Evolutionary conservation across 805 yeast species (phyloP).

Genomic region (Debaryomyces hansenii): DNA sequence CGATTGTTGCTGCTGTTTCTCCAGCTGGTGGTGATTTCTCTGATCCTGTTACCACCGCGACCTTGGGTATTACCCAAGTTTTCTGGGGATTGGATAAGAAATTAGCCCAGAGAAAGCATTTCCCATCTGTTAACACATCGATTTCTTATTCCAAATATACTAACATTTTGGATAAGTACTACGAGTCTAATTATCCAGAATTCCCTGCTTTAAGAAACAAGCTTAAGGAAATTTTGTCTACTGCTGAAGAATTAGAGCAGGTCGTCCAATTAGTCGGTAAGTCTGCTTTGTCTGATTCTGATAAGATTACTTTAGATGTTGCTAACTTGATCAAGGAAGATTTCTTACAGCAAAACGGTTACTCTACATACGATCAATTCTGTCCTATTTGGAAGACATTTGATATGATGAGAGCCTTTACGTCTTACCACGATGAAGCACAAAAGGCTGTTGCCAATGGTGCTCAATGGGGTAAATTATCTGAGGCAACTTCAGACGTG

Average conservation of each 20-base stretch:
- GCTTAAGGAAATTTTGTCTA: conserved; percentile 90
- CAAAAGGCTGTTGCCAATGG: conserved; percentile 95
- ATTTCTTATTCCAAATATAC: conserved; percentile 97
- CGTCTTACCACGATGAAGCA: conserved; percentile 92
- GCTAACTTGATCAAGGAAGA: conserved; percentile 92
- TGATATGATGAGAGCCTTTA: conserved; percentile 96
- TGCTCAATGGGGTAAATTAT: conserved; percentile 88
- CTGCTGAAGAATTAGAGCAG: conserved; percentile 98
- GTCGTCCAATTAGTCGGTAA: conserved; percentile 99
- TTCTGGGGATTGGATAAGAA: conserved; percentile 99
- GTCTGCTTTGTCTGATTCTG: conserved; percentile 94
- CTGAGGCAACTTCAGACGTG: conserved; percentile 87
- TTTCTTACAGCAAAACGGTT: conserved; percentile 98
- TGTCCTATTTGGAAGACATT: conserved; percentile 99
- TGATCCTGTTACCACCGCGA: conserved; percentile 98
- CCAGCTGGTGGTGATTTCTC: conserved; percentile 99
- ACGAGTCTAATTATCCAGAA: conserved; percentile 84
- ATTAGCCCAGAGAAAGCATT: conserved; percentile 98
- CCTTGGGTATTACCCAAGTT: conserved; percentile 99
- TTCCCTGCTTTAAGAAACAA: conserved; percentile 88
- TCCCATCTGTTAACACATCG: conserved; percentile 97
- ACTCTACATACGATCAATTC: conserved; percentile 96
- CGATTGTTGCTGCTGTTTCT: conserved; percentile 98
- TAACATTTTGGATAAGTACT: conserved; percentile 78
- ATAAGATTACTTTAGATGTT: conserved; percentile 94